phyloP scores from a whole-genome alignment of 2,329 filamentous ascomycete species.

The Ophiostoma himal-ulmi region DNA sequence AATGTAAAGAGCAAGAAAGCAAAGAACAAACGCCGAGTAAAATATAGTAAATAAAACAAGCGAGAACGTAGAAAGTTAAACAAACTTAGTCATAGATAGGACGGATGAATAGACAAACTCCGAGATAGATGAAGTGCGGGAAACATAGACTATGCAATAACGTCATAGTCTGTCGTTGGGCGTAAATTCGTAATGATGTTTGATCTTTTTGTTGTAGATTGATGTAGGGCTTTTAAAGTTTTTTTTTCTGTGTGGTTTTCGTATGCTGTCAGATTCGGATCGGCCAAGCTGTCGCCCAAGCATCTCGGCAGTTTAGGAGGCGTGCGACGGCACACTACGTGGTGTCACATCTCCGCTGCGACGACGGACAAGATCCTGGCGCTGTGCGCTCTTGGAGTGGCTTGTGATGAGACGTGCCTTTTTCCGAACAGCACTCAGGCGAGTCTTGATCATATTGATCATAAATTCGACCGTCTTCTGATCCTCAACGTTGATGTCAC shows the following conservation, averaged over 20 bases:
- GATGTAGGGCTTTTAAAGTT: not conserved
- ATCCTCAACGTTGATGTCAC: conserved; percentile 60
- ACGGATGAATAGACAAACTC: not conserved
- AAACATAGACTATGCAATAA: not conserved
- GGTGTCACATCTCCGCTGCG: conserved; percentile 53
- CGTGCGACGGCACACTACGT: conserved; percentile 47
- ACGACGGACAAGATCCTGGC: conserved; percentile 40
- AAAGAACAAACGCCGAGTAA: not conserved
- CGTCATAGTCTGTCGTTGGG: conserved; percentile 6
- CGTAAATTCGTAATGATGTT: conserved; percentile 8
- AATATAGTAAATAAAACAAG: not conserved
- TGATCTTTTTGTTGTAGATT: conserved; percentile 8
- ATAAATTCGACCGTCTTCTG: conserved; percentile 66
- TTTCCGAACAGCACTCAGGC: conserved; percentile 52
- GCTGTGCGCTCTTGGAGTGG: conserved; percentile 46
- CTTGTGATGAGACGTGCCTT: conserved; percentile 58
- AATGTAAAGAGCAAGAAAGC: not conserved
- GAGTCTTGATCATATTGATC: conserved; percentile 56
- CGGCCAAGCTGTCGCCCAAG: not conserved
- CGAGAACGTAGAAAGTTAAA: not conserved
- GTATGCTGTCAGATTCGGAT: not conserved
- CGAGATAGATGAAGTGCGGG: not conserved
- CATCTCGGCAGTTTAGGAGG: conserved; percentile 31
- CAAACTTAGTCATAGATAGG: not conserved
- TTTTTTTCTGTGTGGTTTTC: not conserved